Conservation (phyloP, 148 eudicot species). For the Vaccinium corymbosum region DNA sequence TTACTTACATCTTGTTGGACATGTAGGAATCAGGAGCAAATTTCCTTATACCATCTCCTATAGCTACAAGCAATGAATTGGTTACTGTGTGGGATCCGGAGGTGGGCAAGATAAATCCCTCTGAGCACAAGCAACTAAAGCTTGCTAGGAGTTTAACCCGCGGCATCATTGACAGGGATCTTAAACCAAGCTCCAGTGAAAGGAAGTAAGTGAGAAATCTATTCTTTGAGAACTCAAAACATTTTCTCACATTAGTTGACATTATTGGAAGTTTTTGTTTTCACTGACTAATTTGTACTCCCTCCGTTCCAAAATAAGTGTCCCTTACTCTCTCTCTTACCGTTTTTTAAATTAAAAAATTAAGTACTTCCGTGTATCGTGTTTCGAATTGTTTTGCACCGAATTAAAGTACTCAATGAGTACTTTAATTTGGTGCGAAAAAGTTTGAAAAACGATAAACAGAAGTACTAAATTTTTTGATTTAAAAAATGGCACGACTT, state of each 20-base stretch:
- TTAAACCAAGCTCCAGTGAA: slow-evolving; percentile 88
- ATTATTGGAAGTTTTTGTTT: not conserved
- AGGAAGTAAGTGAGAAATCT: slow-evolving; percentile 65
- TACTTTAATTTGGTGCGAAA: too few species aligned
- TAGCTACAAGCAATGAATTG: slow-evolving; percentile 84
- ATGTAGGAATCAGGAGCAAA: slow-evolving; percentile 91
- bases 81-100: slow-evolving; percentile 98
- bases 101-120: slow-evolving; percentile 86
- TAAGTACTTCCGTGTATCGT: too few species aligned
- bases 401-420: too few species aligned
- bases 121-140: slow-evolving; percentile 96
- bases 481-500: too few species aligned
- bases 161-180: slow-evolving; percentile 93
- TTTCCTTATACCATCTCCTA: slow-evolving; percentile 74
- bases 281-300: not conserved
- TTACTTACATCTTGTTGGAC: slow-evolving; percentile 15
- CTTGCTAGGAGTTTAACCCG: slow-evolving; percentile 90
- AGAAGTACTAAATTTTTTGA: too few species aligned
- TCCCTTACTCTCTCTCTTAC: too few species aligned
- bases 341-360: too few species aligned
- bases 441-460: too few species aligned
- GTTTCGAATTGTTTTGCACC: too few species aligned
- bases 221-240: not conserved
- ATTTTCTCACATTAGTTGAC: not conserved
- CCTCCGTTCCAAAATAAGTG: too few species aligned